phyloP scores from a whole-genome alignment of 352 stramenopile genomes.

The Pythium pectinolyticum region DNA sequence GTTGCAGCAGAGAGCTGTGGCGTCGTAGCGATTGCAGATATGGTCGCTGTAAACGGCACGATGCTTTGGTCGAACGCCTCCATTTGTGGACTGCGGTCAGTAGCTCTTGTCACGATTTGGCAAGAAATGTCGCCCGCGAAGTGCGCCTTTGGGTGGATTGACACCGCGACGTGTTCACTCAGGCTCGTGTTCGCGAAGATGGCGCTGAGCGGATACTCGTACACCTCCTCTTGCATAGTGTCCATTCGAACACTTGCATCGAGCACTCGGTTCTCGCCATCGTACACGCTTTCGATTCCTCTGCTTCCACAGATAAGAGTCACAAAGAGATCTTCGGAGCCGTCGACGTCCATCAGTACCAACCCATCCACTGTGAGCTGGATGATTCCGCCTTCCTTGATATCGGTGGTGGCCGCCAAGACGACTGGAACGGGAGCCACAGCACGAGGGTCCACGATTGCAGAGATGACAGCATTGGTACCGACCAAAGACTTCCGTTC shows the following conservation, averaged over 20 bases:
- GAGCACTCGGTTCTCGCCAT: neutral
- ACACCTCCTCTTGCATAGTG: neutral
- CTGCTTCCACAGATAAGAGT: constrained; percentile 1
- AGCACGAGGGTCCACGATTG: constrained; percentile 12
- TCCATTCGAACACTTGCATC: neutral
- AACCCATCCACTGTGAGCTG: neutral
- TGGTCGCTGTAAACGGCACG: constrained; percentile 12
- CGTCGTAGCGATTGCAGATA: constrained; percentile 30
- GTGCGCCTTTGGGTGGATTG: neutral
- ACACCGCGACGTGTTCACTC: neutral
- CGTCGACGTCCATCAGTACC: constrained; percentile 14
- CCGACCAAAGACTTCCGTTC: constrained; percentile 27
- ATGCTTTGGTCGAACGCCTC: constrained; percentile 3
- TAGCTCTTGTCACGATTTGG: constrained; percentile 1
- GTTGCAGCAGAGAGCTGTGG: constrained; percentile 19
- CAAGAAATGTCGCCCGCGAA: constrained; percentile 13
- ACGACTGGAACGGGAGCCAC: constrained; percentile 7
- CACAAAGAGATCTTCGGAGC: constrained; percentile 17
- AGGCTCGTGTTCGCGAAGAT: neutral
- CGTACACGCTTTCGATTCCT: neutral
- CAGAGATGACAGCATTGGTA: neutral
- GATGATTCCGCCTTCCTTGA: constrained; percentile 10
- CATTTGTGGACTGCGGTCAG: constrained; percentile 3
- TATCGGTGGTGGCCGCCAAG: neutral
- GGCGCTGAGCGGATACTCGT: neutral